Base-by-base conservation (phyloP, 257 asterid genomes). In the Plantago major region DNA sequence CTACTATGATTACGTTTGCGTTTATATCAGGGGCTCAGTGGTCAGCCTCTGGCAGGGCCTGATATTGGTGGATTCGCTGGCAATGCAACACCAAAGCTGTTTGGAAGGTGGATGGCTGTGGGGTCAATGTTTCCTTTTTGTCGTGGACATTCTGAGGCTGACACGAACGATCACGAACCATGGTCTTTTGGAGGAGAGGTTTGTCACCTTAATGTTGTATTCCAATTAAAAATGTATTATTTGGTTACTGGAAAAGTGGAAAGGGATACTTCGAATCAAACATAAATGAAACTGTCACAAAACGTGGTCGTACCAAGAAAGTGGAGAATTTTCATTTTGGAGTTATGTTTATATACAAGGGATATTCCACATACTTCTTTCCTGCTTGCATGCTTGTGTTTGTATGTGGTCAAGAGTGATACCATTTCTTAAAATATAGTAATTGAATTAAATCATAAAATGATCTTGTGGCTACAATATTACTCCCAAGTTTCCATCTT, bases 181-280 rank as follows among this genome's bases (percentile, higher is more conserved):
- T 93, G 99, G 99, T 93, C 97, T 42, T 93, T 93, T 44, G 97
- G 99, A 28, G 84, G 74, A 74, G 99, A 93, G 97, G 99, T 93
- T 61, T 47, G 81, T 63, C 61, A 56, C 52, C 42, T 46, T 19
- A 40, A 59, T 3, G 42, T n/a, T 33, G 52, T 48, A 11, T 47
- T 7, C 30, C 30, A 50, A 12, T 43, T 28, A 37, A 26, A 33
- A 15, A 47, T 17, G 44, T 68, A 45, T 15, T 46, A 17, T 13
- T 6, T 18, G 66, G 33, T 22, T 63, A 37, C 42, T 60, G 46
- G 7, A 44, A 16, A 74, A 26, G 37, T 52, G 19, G 57, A 52
- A 18, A 51, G 11, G 30, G 37, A 51, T 51, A 52, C 58, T 33
- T 52, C 11, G n/a, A 49, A n/a, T 48, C 40, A 33, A 33, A 33